Base-by-base conservation (phyloP, 2,329 filamentous ascomycete genomes). In the Penicillium rolfsii region DNA sequence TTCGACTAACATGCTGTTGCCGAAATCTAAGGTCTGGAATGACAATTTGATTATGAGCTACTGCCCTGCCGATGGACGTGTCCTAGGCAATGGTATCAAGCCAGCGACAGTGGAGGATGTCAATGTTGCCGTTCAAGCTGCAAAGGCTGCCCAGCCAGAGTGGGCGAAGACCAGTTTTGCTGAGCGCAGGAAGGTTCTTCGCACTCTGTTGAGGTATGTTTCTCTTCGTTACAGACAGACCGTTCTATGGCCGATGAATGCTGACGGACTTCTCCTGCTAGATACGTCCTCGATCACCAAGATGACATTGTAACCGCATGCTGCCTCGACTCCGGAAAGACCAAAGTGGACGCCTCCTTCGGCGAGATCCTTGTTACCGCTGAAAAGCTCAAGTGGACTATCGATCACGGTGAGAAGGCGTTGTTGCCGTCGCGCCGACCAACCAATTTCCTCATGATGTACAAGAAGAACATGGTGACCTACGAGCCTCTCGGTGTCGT, bases 401-500 rank as follows among this genome's bases (percentile, higher is more conserved):
- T 98, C 64, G 82, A 88, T 65, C 92, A 99, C 77, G 95, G 95
- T 69, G 93, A 97, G 77, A 87, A 86, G 71, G 91, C 93, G 0
- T 79, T 99, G 66, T 78, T 78, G 38, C 86, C 91, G 0, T 89
- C 89, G 65, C 81, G 82, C 52, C 84, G 95, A 56, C 92, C 93
- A 5, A 96, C 93, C 1, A 97, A 96, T 76, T 83, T 97, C 49
- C 84, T 99, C 64, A 96, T 99, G 92, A 86, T 88, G 79, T 97
- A 98, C 80, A 99, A 99, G 84, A 87, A 86, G 75, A 97, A 97
- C 73, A 89, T 88, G 64, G 93, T 99, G 30, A 81, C 85, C 53
- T 99, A 96, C 77, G 93, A 99, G 77, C 94, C 95, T 14, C 81
- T 98, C 22, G 95, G 95, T 16, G 92, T 99, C 38, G 91, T 99